Evolutionary conservation across 305 asterid genomes (phyloP).

Genomic region (Fraxinus sp.): DNA sequence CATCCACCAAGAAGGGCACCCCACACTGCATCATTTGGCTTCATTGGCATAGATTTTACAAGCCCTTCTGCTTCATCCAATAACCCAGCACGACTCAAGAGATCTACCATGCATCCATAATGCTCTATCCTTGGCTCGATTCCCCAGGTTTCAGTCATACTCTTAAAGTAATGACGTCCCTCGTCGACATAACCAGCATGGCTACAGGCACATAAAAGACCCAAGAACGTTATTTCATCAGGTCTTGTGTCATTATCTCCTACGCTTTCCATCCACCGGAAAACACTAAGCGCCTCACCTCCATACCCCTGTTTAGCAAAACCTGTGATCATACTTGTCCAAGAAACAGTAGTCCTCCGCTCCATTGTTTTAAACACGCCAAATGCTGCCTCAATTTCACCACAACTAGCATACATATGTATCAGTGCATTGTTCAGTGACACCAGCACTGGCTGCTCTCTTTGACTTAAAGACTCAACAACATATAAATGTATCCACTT

Average conservation of each 20-base stretch:
- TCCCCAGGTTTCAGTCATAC: conserved; percentile 55
- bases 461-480: conserved; percentile 26
- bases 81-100: conserved; percentile 77
- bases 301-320: conserved; percentile 80
- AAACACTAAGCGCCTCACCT: conserved; percentile 53
- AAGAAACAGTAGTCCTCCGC: conserved; percentile 52
- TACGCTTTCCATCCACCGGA: conserved; percentile 53
- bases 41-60: conserved; percentile 71
- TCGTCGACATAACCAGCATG: conserved; percentile 61
- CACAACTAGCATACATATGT: conserved; percentile 88
- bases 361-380: conserved; percentile 49
- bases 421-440: conserved; percentile 62
- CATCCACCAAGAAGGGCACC: conserved; percentile 90
- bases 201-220: conserved; percentile 75
- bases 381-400: conserved; percentile 60
- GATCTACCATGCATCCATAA: conserved; percentile 79
- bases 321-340: conserved; percentile 76
- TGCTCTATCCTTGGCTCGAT: conserved; percentile 53
- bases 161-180: conserved; percentile 54
- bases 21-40: conserved; percentile 78
- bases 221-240: conserved; percentile 63
- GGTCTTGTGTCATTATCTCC: conserved; percentile 39
- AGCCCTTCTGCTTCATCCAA: conserved; percentile 57
- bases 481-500: conserved; percentile 60
- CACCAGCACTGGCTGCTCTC: conserved; percentile 35